Evolutionary conservation across 164 flowering plant genomes (phyloP), one percentile per base, ranked within the genome.

Genomic region (Annona cherimola): DNA sequence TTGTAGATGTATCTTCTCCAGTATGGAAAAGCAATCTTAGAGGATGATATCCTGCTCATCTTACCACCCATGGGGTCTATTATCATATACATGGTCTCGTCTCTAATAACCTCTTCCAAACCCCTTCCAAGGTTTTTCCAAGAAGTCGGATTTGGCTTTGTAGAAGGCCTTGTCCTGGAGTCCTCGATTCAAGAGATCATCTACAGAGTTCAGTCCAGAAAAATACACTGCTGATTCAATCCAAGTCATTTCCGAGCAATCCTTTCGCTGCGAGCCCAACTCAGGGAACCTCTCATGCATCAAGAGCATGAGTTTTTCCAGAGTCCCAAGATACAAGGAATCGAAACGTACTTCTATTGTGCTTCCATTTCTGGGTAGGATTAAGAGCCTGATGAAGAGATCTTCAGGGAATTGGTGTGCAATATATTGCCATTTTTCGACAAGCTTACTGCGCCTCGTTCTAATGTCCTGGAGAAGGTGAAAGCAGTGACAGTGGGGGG

Each of bases 161-260:
- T 55, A 70, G n/a, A 2, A 69, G 14, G 2, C 14, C 45, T 9
- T 50, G 6, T 1, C 19, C 3, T 0, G 26, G 0, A 43, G 4
- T 6, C 9, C 66, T 39, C 82, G 64, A 16, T 68, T 54, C 26
- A 78, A 70, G 43, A 85, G 65, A 16, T 61, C 78, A 2, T 83
- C 75, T 9, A 60, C 8, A 1, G 81, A 26, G 5, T 61, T 55
- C 62, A 46, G 71, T 11, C 79, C 79, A 5, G 70, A 77, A 12
- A 76, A 69, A 43, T 67, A 81, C 1, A 81, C 68, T 16, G 60
- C 62, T 0, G 87, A 81, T 11, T 80, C 61, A 4, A 81, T 69
- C 87, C 87, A 84, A 59, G 71, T 78, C 83, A 79, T 83, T 62
- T 83, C 83, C 0, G 0, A 20, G 68, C 86, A 83, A 46, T 85